These are phyloP conservation scores for Phytophthora ramorum DNA, from an alignment of 352 stramenopile genomes.

Conservation along the genomic window DNA sequence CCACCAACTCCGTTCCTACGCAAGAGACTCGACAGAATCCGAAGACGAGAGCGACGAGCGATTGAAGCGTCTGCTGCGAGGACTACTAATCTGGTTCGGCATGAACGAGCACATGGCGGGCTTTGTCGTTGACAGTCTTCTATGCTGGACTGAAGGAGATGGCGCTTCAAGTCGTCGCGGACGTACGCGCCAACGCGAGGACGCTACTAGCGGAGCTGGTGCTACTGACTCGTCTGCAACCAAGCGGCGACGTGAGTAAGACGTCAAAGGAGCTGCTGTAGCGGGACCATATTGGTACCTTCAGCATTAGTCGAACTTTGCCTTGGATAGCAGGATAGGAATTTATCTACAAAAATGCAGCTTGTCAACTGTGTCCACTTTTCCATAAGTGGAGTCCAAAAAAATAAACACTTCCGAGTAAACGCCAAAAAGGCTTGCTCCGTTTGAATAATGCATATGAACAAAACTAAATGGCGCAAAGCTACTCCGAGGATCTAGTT, in stretches of 20 bases:
- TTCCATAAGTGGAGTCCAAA: neutral
- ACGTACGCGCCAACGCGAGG: conserved; percentile 32
- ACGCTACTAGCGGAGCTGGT: conserved; percentile 1
- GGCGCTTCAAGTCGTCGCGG: conserved; percentile 22
- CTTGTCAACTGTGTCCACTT: conserved; percentile 17
- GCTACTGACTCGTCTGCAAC: conserved; percentile 14
- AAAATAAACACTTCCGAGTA: neutral
- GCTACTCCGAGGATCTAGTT: conserved; percentile 26
- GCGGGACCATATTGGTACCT: too few species aligned
- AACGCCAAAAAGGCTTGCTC: conserved; percentile 9
- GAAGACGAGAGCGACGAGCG: conserved; percentile 35
- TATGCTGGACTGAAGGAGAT: conserved; percentile 39
- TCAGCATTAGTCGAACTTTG: conserved; percentile 12
- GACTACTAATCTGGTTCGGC: conserved; percentile 48
- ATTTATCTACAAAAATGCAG: conserved; percentile 32
- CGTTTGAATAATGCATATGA: conserved; percentile 30
- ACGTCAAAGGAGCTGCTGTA: neutral
- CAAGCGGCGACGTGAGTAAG: conserved; percentile 48
- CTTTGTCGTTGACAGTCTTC: conserved; percentile 57
- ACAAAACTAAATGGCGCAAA: conserved; percentile 27
- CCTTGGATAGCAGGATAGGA: conserved; percentile 29
- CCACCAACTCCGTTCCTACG: conserved; percentile 41
- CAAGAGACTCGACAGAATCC: conserved; percentile 39
- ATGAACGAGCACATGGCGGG: conserved; percentile 47
- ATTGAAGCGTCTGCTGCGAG: conserved; percentile 44